phyloP scores from a whole-genome alignment of 164 flowering plant species.

The Kalanchoe fedtschenkoi region DNA sequence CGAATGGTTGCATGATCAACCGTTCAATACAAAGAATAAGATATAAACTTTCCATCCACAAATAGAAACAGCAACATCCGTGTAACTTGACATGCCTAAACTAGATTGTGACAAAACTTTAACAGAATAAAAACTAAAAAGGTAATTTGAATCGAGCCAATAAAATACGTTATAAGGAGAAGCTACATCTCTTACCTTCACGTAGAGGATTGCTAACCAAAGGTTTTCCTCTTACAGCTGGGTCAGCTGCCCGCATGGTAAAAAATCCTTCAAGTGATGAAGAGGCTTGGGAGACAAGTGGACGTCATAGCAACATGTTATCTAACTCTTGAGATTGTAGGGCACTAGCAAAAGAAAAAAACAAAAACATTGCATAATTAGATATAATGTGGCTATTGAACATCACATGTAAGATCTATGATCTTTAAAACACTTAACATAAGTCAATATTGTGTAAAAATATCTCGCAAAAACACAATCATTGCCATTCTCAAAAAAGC shows the following conservation, averaged over 20 bases:
- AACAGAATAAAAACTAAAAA: background rate
- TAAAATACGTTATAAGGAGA: background rate
- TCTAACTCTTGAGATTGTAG: constrained; percentile 33
- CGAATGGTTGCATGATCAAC: background rate
- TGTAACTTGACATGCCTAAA: background rate
- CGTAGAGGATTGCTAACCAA: constrained; percentile 12
- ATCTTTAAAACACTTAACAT: background rate
- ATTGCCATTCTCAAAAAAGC: too few species aligned
- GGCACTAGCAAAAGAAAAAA: constrained; percentile 10
- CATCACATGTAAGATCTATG: background rate
- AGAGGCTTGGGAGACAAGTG: constrained; percentile 39
- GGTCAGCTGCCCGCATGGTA: constrained; percentile 23
- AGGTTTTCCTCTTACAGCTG: constrained; percentile 25
- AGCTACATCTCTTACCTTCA: constrained; percentile 32
- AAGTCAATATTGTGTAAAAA: too few species aligned
- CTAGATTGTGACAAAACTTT: background rate
- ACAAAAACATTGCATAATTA: background rate
- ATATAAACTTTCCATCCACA: too few species aligned
- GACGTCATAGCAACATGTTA: constrained; percentile 37
- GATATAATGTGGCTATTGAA: background rate
- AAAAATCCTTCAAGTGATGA: constrained; percentile 53
- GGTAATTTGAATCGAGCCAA: background rate
- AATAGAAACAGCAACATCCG: too few species aligned
- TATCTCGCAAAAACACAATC: too few species aligned
- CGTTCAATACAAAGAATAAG: background rate